Evolutionary conservation across 2,329 filamentous ascomycete species (phyloP).

Genomic region (Colletotrichum horii): DNA sequence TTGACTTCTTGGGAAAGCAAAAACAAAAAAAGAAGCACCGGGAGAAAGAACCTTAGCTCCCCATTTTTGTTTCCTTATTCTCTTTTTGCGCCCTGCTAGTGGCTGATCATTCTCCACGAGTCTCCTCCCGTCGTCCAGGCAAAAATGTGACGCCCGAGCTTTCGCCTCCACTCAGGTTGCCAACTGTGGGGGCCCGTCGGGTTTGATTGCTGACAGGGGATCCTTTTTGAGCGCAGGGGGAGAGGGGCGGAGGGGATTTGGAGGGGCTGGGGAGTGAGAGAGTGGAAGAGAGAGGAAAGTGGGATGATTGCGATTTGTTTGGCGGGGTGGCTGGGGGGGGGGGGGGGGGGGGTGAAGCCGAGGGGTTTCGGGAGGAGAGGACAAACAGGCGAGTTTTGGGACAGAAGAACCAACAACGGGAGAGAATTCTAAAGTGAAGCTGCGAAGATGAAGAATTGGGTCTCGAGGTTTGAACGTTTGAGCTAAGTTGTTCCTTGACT

Average conservation of each 20-base stretch:
- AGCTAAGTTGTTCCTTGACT: not conserved
- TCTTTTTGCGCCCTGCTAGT: slow-evolving; percentile 1
- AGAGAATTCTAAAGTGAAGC: not conserved
- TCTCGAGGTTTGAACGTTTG: not conserved
- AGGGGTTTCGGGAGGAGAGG: not conserved
- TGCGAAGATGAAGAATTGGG: not conserved
- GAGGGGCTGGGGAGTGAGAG: not conserved
- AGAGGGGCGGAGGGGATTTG: not conserved
- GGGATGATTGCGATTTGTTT: not conserved
- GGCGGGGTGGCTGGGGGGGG: slow-evolving; percentile 6
- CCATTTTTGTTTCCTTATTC: not conserved
- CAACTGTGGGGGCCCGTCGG: not conserved
- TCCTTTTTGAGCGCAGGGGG: not conserved
- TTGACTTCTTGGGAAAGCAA: not conserved
- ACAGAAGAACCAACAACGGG: not conserved
- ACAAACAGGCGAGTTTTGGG: not conserved
- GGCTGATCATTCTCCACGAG: slow-evolving; percentile 13
- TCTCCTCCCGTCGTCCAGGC: slow-evolving; percentile 20
- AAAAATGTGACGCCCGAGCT: slow-evolving; percentile 11
- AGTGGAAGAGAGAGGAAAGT: not conserved
- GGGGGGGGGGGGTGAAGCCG: not conserved
- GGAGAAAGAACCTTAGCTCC: not conserved
- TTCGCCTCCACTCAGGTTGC: not conserved
- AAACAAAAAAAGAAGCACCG: not conserved
- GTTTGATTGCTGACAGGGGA: not conserved